Evolutionary conservation across 176 grass and related monocot genomes (phyloP), one percentile per base, ranked within the genome.

Genomic region (Carex parvula): DNA sequence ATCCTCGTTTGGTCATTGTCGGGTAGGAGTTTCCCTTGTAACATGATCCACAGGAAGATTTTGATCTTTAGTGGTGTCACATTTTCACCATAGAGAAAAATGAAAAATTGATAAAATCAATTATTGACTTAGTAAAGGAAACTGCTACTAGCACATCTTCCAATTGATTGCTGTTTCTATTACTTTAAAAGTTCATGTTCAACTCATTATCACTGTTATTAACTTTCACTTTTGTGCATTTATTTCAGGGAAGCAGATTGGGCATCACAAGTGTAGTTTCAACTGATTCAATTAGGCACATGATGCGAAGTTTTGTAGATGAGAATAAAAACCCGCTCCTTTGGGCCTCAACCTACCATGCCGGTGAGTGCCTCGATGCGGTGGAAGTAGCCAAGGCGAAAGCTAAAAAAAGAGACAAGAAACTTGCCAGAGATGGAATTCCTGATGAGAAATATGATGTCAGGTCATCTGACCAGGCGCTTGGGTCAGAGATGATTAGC

Each of bases 281-380:
- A 50, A 97, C 94, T 6, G 94, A 97, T 67, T 97, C 94, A 16
- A 92, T 97, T 56, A 92, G 94, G 37, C 94, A 97, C 85, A 97
- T 97, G 94, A 97, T 97, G 94, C 86, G 94, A 17, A 88, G 94
- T 86, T 97, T 97, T 85, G 90, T 88, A 17, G 92, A 94, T 69
- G 94, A 97, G 62, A 92, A 92, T 54, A 70, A 97, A 88, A 97
- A 94, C 60, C 90, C 92, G 22, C 94, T 97, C 83, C 92, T 97
- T n/a, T 97, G 92, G 92, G 94, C 94, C 72, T 97, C 94, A 32
- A 97, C 94, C 70, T 97, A 97, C 83, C 92, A 97, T 88, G 92
- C 92, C 21, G 94, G 94, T 29, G 94, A 97, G 81, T 97, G 88
- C 86, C 89, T 97, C 52, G 94, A 97, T 21, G 85, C 89, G 10